Evolutionary conservation across 306 rosid genomes (phyloP), one percentile per base, ranked within the genome.

Genomic region (Vigna nakashimae): DNA sequence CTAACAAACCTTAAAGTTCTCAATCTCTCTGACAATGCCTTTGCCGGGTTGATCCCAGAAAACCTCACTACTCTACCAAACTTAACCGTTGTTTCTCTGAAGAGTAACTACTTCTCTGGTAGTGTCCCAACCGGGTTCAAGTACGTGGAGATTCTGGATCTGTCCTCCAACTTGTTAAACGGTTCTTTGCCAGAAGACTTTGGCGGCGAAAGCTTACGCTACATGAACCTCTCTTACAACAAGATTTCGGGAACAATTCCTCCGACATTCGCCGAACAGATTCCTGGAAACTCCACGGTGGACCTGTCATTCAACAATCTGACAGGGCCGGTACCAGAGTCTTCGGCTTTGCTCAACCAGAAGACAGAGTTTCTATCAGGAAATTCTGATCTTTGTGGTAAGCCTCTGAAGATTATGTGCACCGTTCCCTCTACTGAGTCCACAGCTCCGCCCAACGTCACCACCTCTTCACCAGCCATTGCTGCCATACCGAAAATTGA

Each of bases 261-360:
- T 9, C 34, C 22, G 11, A 74, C 73, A 30, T 95, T 95, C 56
- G 90, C 92, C 0, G 65, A 53, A 42, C 20, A 15, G 40, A 58
- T 91, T 36, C 91, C 94, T 4, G 32, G 0, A 36, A 95, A 91
- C 65, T 73, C 94, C 0, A 87, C 94, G 1, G 57, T 95, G 74
- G 99, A 95, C 81, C 92, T 95, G 18, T 92, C 98, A 0, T 95
- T 90, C 92, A 95, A 95, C 86, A 89, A 88, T 65, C 85, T 95
- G 40, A 85, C 89, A 6, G 98, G 99, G 8, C 75, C 87, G 24
- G 81, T 95, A 70, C 98, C 99, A 14, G 84, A 84, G 9, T 79
- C 94, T 4, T 24, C 6, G 9, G 84, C 93, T 84, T 75, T 88
- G 65, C 78, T 86, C 12, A 78, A 71, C 71, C 98, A 88, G 82